Evolutionary conservation across 352 stramenopile genomes (phyloP).

Genomic region (Achlya hypogyna): DNA sequence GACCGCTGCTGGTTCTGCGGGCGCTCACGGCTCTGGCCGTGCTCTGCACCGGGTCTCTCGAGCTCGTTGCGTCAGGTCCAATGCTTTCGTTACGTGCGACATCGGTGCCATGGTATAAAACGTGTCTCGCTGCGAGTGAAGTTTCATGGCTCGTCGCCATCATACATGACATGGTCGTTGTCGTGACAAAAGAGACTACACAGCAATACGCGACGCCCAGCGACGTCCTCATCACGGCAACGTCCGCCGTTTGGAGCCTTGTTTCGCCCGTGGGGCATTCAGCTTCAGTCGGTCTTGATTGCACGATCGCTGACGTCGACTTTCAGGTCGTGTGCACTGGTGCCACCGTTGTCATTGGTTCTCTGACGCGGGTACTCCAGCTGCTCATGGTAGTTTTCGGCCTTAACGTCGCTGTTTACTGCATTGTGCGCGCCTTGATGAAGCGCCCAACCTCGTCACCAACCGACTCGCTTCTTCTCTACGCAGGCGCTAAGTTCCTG

Average conservation of each 20-base stretch:
- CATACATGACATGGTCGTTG: background rate
- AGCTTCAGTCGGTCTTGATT: background rate
- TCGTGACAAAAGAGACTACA: background rate
- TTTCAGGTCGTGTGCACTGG: slow-evolving; percentile 8
- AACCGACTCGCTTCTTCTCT: background rate
- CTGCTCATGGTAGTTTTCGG: background rate
- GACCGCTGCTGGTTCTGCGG: background rate
- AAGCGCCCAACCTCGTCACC: background rate
- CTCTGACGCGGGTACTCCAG: background rate
- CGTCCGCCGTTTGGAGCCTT: background rate
- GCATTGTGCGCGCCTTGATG: background rate
- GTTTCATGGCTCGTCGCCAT: slow-evolving; percentile 1
- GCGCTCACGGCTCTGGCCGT: background rate
- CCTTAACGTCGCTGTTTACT: background rate
- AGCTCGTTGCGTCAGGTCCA: background rate
- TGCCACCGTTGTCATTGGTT: background rate
- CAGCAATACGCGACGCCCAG: background rate
- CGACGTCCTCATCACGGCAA: background rate
- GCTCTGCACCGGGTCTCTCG: background rate
- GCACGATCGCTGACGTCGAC: background rate
- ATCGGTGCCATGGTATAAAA: background rate
- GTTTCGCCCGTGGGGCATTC: background rate
- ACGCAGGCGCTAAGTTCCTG: background rate
- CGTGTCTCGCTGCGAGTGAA: background rate
- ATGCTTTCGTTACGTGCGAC: background rate